Conservation (phyloP, 176 grass and related monocot genomes). For the Aegilops bicornis region DNA sequence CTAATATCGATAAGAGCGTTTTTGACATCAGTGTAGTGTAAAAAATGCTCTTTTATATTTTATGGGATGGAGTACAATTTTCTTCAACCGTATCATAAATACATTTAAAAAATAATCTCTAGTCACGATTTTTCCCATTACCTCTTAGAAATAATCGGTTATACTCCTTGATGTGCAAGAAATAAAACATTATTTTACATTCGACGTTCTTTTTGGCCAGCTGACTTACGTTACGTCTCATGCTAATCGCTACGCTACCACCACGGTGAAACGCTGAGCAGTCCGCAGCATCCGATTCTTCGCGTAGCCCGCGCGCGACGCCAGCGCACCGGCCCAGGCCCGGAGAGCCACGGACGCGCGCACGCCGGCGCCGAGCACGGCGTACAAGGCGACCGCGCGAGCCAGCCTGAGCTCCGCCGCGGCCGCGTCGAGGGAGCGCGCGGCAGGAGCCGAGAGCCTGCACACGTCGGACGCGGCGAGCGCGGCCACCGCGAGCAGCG, state of each 20-base stretch:
- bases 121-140: no score
- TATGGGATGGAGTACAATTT: no score
- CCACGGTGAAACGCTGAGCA: neutral
- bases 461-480: conserved; percentile 34
- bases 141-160: no score
- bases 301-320: neutral
- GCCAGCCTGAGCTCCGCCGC: conserved; percentile 51
- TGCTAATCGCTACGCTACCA: neutral
- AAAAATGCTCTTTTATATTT: no score
- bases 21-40: no score
- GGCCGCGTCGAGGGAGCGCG: conserved; percentile 2
- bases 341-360: neutral
- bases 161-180: no score
- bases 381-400: conserved; percentile 42
- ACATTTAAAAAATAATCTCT: no score
- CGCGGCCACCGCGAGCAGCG: conserved; percentile 20
- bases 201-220: no score
- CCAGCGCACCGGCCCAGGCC: neutral
- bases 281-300: neutral
- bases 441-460: neutral
- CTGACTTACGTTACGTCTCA: no score
- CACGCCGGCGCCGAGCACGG: conserved; percentile 26
- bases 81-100: no score
- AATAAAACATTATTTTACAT: no score
- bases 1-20: no score